Base-by-base conservation (phyloP, 108 stramenopile genomes). In the Aurantiochytrium sp. region DNA sequence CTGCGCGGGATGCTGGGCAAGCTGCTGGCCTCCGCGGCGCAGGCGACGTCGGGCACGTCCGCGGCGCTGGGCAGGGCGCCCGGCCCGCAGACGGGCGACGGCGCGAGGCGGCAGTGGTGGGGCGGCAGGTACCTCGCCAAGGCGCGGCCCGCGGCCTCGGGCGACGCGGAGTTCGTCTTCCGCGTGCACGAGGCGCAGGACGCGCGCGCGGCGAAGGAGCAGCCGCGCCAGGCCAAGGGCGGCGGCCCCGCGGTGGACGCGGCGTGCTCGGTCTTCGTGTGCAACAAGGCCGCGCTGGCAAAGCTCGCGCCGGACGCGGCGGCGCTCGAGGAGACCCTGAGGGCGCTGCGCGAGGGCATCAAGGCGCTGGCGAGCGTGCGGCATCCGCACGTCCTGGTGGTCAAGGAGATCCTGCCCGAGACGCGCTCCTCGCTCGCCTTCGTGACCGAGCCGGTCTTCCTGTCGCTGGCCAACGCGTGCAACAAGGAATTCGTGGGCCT, bases 401-500 rank as follows among this genome's bases (percentile, higher is more conserved):
- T 81, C 1, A 41, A 48, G 42, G 73, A 81, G 39, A 27, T 81
- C 8, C 27, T 81, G 12, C 73, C 73, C 42, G 73, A 81, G 73
- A 48, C 73, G 12, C 39, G 73, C 12, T 41, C 42, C 6, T 17
- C 73, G 24, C 45, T 81, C 10, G 73, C 45, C 6, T 81, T 81
- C 30, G 73, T 81, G 39, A 48, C 73, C 12, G 73, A 81, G 45
- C 73, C 39, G 6, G 45, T 81, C 1, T 41, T 81, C 12, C 1
- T 81, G 73, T 81, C 73, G 39, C 42, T 81, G 6, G 73, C 73
- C n/a, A 81, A 81, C 2, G 73, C 73, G 21, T 34, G 59, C 59
- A 81, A 3, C 10, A 65, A 81, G 73, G 73, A 81, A 24, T 81
- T 81, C 24, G 73, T 81, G 36, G 73, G 73, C 42, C 45, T 81